Evolutionary conservation across 2,329 filamentous ascomycete species (phyloP).

Genomic region (Ophioceras dolichostomum): DNA sequence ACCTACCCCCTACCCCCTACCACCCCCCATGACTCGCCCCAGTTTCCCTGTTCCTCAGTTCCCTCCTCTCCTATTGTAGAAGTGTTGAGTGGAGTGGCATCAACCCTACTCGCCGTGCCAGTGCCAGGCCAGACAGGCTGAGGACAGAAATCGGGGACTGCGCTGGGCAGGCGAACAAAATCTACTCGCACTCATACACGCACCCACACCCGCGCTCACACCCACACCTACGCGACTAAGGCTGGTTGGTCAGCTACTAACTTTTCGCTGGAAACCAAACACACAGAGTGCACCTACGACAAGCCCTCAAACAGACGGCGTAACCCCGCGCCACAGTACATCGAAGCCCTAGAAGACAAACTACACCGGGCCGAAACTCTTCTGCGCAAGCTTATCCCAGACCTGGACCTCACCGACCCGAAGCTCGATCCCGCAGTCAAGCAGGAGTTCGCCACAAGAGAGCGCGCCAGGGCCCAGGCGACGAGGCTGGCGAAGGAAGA

Average conservation of each 20-base stretch:
- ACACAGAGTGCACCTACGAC: slow-evolving; percentile 81
- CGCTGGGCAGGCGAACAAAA: too few relatives aligned
- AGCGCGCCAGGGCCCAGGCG: slow-evolving; percentile 34
- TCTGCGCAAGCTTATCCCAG: slow-evolving; percentile 67
- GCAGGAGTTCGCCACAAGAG: slow-evolving; percentile 50
- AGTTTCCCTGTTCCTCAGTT: slow-evolving; percentile 2
- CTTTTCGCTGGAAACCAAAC: slow-evolving; percentile 7
- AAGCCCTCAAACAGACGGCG: slow-evolving; percentile 85
- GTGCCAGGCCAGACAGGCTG: too few relatives aligned
- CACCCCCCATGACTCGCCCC: too few relatives aligned
- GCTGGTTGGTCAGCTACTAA: too few relatives aligned
- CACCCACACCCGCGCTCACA: too few relatives aligned
- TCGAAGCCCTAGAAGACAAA: slow-evolving; percentile 75
- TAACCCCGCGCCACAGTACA: slow-evolving; percentile 86
- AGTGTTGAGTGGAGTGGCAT: not conserved
- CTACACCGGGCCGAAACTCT: slow-evolving; percentile 74
- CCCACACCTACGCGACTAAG: too few relatives aligned
- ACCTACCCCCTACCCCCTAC: too few relatives aligned
- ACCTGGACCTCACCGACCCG: slow-evolving; percentile 75
- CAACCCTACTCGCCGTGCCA: not conserved
- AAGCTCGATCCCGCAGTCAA: slow-evolving; percentile 67
- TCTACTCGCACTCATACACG: too few relatives aligned
- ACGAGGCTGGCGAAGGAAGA: slow-evolving; percentile 25
- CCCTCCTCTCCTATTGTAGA: too few relatives aligned
- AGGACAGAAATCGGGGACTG: too few relatives aligned